phyloP scores from a whole-genome alignment of 352 stramenopile genomes.

The Globisporangium megalacanthum region DNA sequence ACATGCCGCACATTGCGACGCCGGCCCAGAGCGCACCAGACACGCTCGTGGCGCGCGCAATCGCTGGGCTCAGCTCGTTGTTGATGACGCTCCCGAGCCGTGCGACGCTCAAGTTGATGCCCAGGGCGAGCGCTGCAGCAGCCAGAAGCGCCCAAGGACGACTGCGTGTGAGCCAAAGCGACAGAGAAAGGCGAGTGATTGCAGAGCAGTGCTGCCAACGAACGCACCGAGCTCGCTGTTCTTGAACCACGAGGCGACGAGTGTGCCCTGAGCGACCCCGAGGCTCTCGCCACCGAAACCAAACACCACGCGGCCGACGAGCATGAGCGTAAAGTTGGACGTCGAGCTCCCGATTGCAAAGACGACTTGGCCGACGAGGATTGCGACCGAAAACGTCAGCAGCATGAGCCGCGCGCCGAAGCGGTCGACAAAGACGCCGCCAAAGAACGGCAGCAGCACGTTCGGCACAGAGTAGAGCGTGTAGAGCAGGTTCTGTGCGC shows the following conservation, averaged over 20 bases:
- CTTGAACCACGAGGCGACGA: conserved; percentile 92
- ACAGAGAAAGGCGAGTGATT: too few relatives aligned
- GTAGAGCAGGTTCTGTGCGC: conserved; percentile 88
- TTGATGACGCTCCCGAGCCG: conserved; percentile 91
- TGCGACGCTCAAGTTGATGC: conserved; percentile 89
- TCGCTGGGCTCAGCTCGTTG: conserved; percentile 81
- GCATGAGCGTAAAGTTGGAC: conserved; percentile 77
- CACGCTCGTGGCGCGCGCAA: conserved; percentile 65
- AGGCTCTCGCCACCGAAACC: conserved; percentile 91
- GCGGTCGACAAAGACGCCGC: conserved; percentile 87
- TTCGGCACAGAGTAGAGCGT: conserved; percentile 92
- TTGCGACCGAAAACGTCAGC: conserved; percentile 78
- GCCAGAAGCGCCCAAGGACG: not conserved
- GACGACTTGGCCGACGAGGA: conserved; percentile 82
- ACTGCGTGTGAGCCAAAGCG: too few relatives aligned
- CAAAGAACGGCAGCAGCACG: conserved; percentile 91
- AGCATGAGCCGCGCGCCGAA: conserved; percentile 84
- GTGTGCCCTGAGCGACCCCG: conserved; percentile 85
- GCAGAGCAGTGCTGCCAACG: not conserved
- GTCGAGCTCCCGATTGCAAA: conserved; percentile 84
- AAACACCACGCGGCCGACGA: conserved; percentile 87
- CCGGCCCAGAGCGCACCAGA: conserved; percentile 84
- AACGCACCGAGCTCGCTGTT: conserved; percentile 79
- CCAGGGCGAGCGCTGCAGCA: conserved; percentile 80
- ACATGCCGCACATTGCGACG: conserved; percentile 73